These are phyloP conservation scores for Oryza longistaminata DNA, from an alignment of 176 grass and related monocot genomes.

Conservation along the genomic window DNA sequence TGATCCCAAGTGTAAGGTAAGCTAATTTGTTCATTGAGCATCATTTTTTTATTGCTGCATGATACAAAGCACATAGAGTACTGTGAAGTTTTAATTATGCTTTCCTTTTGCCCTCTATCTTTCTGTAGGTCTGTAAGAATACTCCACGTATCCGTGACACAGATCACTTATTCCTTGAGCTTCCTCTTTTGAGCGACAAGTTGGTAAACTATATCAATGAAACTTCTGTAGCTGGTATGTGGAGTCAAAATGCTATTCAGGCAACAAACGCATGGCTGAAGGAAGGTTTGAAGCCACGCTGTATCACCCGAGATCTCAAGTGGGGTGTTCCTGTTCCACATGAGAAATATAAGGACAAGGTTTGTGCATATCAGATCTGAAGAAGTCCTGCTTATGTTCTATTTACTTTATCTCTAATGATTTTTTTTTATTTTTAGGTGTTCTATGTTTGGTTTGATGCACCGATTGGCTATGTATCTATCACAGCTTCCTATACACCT, in stretches of 20 bases:
- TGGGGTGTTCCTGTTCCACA: constrained; percentile 97
- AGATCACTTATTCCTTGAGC: constrained; percentile 96
- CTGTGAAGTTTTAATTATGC: not conserved
- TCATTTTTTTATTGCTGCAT: not conserved
- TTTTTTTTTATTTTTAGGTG: constrained; percentile 54
- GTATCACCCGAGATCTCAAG: constrained; percentile 99
- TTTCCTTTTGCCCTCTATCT: not conserved
- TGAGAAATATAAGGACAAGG: constrained; percentile 96
- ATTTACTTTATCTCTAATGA: constrained; percentile 14
- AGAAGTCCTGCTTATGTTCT: constrained; percentile 17
- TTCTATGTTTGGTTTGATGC: constrained; percentile 99
- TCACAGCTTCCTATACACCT: constrained; percentile 90
- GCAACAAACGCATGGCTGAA: constrained; percentile 98
- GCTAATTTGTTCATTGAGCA: not conserved
- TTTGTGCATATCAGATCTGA: constrained; percentile 33
- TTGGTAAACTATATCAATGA: constrained; percentile 81
- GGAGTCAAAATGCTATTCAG: constrained; percentile 99
- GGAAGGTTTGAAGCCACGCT: constrained; percentile 88
- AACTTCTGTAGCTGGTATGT: constrained; percentile 80
- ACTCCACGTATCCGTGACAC: constrained; percentile 82
- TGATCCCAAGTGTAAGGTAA: constrained; percentile 96
- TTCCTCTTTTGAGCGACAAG: constrained; percentile 78
- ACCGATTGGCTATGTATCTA: constrained; percentile 94
- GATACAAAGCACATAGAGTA: not conserved
- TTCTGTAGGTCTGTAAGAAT: constrained; percentile 68